Percentiles rank a stretch among this genome's conserved stretches.
Conservation (phyloP, 768 basidiomycete genomes). For the Collybia sp. region DNA sequence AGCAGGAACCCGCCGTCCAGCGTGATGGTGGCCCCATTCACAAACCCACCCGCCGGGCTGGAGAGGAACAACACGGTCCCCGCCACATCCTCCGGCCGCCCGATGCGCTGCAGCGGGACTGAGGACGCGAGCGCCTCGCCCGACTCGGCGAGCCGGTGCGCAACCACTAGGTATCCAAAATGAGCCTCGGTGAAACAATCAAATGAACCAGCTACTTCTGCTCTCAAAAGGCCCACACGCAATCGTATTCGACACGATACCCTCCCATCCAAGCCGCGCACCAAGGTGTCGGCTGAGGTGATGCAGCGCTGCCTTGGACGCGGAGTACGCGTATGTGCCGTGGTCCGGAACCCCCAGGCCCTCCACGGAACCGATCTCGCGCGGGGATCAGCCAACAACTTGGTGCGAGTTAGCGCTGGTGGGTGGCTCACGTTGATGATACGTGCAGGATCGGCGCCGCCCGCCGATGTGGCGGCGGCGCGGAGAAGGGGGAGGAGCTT, state of each 20-base stretch:
- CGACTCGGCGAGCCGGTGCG: conserved; percentile 38
- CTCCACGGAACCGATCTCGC: conserved; percentile 61
- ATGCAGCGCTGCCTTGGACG: conserved; percentile 59
- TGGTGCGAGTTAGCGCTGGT: neutral
- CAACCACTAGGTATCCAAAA: too few relatives aligned
- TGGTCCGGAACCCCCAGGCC: conserved; percentile 45
- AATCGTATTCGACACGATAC: conserved; percentile 59
- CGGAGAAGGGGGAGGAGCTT: conserved; percentile 53
- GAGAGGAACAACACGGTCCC: conserved; percentile 60
- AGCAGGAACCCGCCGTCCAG: conserved; percentile 59
- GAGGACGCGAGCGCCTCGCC: conserved; percentile 37
- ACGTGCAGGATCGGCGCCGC: conserved; percentile 41
- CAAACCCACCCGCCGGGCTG: conserved; percentile 54
- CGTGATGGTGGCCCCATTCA: conserved; percentile 60
- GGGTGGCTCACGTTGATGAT: conserved; percentile 47
- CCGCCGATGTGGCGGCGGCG: conserved; percentile 33
- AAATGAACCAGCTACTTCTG: conserved; percentile 24
- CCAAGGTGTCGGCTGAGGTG: conserved; percentile 58
- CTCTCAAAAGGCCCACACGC: conserved; percentile 49
- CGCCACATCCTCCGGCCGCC: conserved; percentile 59
- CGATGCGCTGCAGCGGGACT: conserved; percentile 51
- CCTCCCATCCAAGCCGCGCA: conserved; percentile 48
- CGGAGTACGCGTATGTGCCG: conserved; percentile 64
- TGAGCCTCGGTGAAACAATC: too few relatives aligned
- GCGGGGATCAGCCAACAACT: neutral